Conservation (phyloP, 2,329 filamentous ascomycete species). For the Torrubiella hemipterigena region DNA sequence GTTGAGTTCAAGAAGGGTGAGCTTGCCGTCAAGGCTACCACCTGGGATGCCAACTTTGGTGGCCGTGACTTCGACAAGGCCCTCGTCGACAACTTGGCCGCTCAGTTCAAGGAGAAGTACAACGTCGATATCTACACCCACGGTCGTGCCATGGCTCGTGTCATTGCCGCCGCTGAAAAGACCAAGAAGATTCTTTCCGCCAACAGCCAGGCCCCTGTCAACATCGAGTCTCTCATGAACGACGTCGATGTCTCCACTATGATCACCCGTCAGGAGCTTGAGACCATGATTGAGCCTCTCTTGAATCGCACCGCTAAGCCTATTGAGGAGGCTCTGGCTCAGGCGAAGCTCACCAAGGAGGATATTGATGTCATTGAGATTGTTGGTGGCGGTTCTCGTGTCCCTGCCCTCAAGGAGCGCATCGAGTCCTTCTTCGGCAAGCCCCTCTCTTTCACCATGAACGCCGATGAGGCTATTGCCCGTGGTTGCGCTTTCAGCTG, state of each 20-base stretch:
- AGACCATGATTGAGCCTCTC: conserved; percentile 78
- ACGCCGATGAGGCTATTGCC: conserved; percentile 94
- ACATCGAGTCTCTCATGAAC: conserved; percentile 98
- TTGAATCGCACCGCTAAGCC: conserved; percentile 61
- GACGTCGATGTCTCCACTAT: conserved; percentile 83
- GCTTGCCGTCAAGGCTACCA: conserved; percentile 81
- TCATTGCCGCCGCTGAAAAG: conserved; percentile 85
- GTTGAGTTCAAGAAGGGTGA: conserved; percentile 98
- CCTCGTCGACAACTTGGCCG: conserved; percentile 84
- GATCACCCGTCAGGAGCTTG: conserved; percentile 89
- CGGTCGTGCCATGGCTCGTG: conserved; percentile 78
- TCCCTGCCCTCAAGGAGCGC: conserved; percentile 81
- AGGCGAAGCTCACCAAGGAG: conserved; percentile 79
- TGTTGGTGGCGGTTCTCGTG: conserved; percentile 87
- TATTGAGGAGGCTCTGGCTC: conserved; percentile 84
- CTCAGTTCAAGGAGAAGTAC: conserved; percentile 95
- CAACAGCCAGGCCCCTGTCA: conserved; percentile 83
- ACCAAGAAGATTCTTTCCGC: conserved; percentile 97
- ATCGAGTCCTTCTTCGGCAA: conserved; percentile 91
- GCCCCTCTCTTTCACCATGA: conserved; percentile 85
- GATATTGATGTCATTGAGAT: conserved; percentile 93
- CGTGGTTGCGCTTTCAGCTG: conserved; percentile 96
- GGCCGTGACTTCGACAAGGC: conserved; percentile 95
- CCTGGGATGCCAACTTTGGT: conserved; percentile 92
- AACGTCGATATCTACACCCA: conserved; percentile 92